Conservation (phyloP, 2,329 filamentous ascomycete species). For the Arthrobotrys sphaeroides region DNA sequence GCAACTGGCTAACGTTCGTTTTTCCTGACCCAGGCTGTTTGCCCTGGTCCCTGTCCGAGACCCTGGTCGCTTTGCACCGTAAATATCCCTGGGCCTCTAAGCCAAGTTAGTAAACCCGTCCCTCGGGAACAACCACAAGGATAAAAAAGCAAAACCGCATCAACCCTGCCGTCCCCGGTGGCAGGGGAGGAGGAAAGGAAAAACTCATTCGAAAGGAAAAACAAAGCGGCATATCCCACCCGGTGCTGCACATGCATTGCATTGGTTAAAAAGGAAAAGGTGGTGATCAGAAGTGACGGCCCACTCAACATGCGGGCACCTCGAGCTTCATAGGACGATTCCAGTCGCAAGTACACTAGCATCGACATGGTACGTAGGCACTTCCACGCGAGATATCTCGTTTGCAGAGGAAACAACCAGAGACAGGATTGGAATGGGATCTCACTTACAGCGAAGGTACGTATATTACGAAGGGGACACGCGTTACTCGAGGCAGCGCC, state of each 20-base stretch:
- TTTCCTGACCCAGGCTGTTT: constrained; percentile 30
- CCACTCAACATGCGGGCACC: neutral
- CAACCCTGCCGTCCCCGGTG: constrained; percentile 17
- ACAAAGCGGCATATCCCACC: constrained; percentile 4
- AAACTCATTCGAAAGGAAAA: constrained; percentile 34
- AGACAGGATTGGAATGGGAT: neutral
- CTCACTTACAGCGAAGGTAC: neutral
- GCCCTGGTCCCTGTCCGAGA: constrained; percentile 34
- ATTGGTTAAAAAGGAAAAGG: neutral
- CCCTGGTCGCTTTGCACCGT: constrained; percentile 29
- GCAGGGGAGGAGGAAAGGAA: constrained; percentile 39
- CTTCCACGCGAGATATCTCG: neutral
- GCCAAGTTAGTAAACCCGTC: constrained; percentile 51
- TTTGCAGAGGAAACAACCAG: neutral
- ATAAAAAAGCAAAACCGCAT: constrained; percentile 47
- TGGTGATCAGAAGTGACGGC: neutral
- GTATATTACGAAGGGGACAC: constrained; percentile 18
- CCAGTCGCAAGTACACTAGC: neutral
- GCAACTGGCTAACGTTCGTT: constrained; percentile 51
- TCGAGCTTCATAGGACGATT: neutral
- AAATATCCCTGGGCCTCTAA: constrained; percentile 46
- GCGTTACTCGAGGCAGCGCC: constrained; percentile 11
- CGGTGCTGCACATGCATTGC: neutral
- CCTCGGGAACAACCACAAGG: constrained; percentile 41
- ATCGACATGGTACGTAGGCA: neutral